Base-by-base conservation (phyloP, 164 flowering plant species). In the Piper longum region DNA sequence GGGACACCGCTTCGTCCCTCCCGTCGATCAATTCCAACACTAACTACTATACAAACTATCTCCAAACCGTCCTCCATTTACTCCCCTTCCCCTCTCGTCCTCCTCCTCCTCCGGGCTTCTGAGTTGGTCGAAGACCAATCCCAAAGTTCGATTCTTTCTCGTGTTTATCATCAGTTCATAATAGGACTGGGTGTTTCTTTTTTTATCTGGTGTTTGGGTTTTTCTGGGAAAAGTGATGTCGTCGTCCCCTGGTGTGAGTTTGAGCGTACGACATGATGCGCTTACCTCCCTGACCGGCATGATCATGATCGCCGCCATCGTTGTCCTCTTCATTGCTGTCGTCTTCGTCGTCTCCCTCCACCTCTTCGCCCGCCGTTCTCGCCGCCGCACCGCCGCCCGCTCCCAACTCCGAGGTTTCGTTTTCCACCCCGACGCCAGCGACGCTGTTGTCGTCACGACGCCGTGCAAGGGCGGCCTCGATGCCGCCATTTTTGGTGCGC, bases 281-380 rank as follows among this genome's bases (percentile, higher is more conserved):
- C 43, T 60, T 44, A 43, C 56, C 16, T 54, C 69, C 9, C 41
- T 86, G 14, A 79, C 84, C 16, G 84, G 88, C 11, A 83, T 73
- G 71, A 65, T 93, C 67, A 81, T 85, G 85, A 69, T 86, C 61
- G 77, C 70, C 13, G 79, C 84, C 12, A 69, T 88, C 0, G 67
- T 86, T 5, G 64, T 86, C 4, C 81, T 89, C 41, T 84, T 84
- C 66, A 1, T 86, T 13, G 80, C 84, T 7, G 71, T 88, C 0
- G 74, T 83, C 17, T 80, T 92, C 45, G 81, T 89, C 16, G 64
- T 85, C 41, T 67, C 80, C 45, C 89, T 89, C 16, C 92, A 88
- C 70, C 76, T 92, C 64, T 93, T 85, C 62, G 86, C 92, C 63
- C 85, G 77, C 60, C 81, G 81, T 82, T 83, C 71, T 68, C 85